Base-by-base conservation (phyloP, 345 rosid species). In the Eucalyptus cladocalyx region DNA sequence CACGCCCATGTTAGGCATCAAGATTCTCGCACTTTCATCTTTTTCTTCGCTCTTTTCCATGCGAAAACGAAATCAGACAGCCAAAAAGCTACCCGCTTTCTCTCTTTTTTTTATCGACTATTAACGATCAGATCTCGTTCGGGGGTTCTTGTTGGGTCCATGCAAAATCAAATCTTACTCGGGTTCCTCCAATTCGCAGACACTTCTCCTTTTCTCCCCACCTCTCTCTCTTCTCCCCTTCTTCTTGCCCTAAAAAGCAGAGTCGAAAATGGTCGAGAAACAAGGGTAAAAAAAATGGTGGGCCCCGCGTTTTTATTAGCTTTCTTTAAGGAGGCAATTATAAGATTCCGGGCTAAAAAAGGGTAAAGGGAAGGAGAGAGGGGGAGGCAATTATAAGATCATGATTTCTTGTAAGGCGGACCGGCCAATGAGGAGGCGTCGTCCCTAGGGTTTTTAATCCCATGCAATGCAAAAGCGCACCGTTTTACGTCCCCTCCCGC, bases 331-430 rank as follows among this genome's bases (percentile, higher is more conserved):
- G 80, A 69, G 23, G 80, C 80, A 69, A 72, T 72, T 72, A 37
- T 72, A 34, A 34, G 81, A 72, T 72, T 34, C 80, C 3, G 80
- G 80, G 58, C 92, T 48, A 34, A 50, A 51, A 51, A 67, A 87
- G 24, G 58, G 58, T 0, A 53, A 53, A 53, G 58, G 58, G 11
- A 21, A 53, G 58, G 58, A 53, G 5, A 21, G 26, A 89, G 87
- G 87, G 58, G 89, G 93, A 89, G 62, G 94, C 94, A 94, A 96
- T 96, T 91, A 97, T 93, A 95, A 93, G 95, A 95, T 92, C 91
- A 96, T 96, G 97, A 96, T 97, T 93, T 95, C 93, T 95, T 89
- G 97, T 93, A 92, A 90, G 93, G 90, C 42, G 95, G 89, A 90
- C 89, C 72, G 40, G 56, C 93, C 91, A 94, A 81, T 93, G 43